These are phyloP conservation scores for Calvatia gigantea DNA, from an alignment of 768 basidiomycete genomes.

Conservation along the genomic window DNA sequence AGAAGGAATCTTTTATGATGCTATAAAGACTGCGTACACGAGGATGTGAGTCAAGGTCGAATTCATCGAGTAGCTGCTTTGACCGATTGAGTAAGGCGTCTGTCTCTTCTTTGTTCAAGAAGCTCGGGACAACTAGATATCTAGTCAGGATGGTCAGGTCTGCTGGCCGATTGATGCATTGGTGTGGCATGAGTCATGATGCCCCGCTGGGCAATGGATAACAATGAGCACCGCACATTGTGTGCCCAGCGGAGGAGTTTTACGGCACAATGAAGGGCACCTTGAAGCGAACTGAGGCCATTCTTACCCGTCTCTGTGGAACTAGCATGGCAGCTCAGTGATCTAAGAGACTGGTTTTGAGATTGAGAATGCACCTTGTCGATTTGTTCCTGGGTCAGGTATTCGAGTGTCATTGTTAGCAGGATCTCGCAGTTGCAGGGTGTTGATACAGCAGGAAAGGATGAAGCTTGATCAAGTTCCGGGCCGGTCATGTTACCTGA, in stretches of 20 bases:
- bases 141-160: slow-evolving; percentile 32
- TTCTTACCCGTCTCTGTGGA: slow-evolving; percentile 28
- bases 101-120: slow-evolving; percentile 60
- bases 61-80: slow-evolving; percentile 73
- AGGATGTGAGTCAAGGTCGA: slow-evolving; percentile 77
- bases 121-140: slow-evolving; percentile 75
- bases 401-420: slow-evolving; percentile 25
- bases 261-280: not conserved
- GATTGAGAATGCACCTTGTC: slow-evolving; percentile 40
- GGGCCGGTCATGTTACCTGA: not conserved
- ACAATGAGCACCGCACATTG: not conserved
- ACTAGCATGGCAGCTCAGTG: slow-evolving; percentile 18
- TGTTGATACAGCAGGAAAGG: too few relatives aligned
- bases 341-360: not conserved
- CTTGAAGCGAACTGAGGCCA: not conserved
- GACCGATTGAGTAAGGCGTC: slow-evolving; percentile 64
- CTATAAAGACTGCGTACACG: slow-evolving; percentile 43
- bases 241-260: not conserved
- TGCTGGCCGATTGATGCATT: slow-evolving; percentile 1
- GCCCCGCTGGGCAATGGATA: not conserved
- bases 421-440: too few relatives aligned
- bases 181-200: not conserved
- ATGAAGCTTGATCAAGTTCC: too few relatives aligned
- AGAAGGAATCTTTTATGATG: not conserved
- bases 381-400: slow-evolving; percentile 54